Percentiles rank a stretch among this genome's conserved stretches.
Conservation (phyloP, 1,284 basidiomycete genomes). For the Moesziomyces sp. region DNA sequence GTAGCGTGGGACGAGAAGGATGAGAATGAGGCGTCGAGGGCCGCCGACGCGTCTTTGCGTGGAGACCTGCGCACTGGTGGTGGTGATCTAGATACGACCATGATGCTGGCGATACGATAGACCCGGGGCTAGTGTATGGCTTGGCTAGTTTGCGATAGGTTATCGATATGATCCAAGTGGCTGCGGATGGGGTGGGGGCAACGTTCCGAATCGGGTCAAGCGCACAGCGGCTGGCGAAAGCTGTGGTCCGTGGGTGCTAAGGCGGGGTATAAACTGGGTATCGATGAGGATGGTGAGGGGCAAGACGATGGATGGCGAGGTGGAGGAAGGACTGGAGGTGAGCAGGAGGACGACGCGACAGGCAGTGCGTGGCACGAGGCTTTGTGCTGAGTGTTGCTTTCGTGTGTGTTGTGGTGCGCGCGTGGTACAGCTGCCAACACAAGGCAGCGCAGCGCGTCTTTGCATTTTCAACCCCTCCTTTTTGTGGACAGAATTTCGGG, state of each 20-base stretch:
- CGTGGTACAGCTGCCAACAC: no score
- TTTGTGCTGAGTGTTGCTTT: background rate
- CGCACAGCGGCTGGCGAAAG: no score
- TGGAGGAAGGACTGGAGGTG: background rate
- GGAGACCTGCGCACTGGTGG: conserved; percentile 34
- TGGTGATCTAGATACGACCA: conserved; percentile 41
- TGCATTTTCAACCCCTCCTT: background rate
- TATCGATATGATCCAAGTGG: background rate
- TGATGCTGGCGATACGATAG: background rate
- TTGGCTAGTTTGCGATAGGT: background rate
- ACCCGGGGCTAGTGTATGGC: background rate
- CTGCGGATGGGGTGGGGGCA: no score
- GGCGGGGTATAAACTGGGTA: background rate
- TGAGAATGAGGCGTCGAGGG: conserved; percentile 12
- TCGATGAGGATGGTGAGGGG: background rate
- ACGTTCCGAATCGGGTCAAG: no score
- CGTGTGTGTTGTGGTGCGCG: background rate
- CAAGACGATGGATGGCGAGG: background rate
- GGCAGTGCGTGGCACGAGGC: background rate
- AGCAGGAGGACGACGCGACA: background rate
- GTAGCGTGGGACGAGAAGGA: conserved; percentile 14
- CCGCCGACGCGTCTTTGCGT: conserved; percentile 19
- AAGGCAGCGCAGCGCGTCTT: no score
- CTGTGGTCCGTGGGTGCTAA: background rate
- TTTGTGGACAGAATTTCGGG: background rate